Evolutionary conservation across 108 stramenopile genomes (phyloP).

Genomic region (Cyclostephanos tholiformis): DNA sequence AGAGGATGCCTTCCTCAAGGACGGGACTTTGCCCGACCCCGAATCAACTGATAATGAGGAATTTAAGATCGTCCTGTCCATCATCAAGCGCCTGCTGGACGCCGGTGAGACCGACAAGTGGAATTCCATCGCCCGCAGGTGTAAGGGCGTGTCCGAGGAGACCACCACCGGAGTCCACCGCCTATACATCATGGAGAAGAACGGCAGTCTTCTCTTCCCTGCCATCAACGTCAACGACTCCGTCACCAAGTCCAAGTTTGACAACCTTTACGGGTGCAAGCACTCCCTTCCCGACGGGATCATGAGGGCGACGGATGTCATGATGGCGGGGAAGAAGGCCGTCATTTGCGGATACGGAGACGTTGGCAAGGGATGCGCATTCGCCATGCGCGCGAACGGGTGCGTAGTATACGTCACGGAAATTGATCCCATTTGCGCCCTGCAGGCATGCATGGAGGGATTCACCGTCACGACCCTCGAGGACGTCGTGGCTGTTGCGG

Average conservation of each 20-base stretch:
- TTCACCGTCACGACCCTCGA: slow-evolving; percentile 94
- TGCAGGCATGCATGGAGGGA: slow-evolving; percentile 99
- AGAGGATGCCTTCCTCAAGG: slow-evolving; percentile 95
- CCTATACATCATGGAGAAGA: slow-evolving; percentile 99
- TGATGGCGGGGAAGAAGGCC: slow-evolving; percentile 99
- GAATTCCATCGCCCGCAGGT: slow-evolving; percentile 95
- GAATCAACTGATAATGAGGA: slow-evolving; percentile 97
- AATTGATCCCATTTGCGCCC: slow-evolving; percentile 99
- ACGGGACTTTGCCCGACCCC: slow-evolving; percentile 98
- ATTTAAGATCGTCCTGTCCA: slow-evolving; percentile 98
- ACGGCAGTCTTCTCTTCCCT: slow-evolving; percentile 96
- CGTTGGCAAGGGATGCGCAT: slow-evolving; percentile 99
- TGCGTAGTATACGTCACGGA: slow-evolving; percentile 98
- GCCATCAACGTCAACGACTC: slow-evolving; percentile 99
- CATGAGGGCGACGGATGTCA: slow-evolving; percentile 99
- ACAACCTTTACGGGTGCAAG: slow-evolving; percentile 99
- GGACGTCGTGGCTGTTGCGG: slow-evolving; percentile 81
- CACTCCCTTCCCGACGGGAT: slow-evolving; percentile 99
- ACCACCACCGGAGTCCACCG: slow-evolving; percentile 99
- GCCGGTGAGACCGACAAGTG: slow-evolving; percentile 96
- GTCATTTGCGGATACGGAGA: slow-evolving; percentile 99
- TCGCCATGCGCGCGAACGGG: slow-evolving; percentile 98
- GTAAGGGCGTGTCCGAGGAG: slow-evolving; percentile 99
- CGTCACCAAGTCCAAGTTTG: slow-evolving; percentile 99
- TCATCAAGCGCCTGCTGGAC: slow-evolving; percentile 97